Percentiles rank a stretch among this genome's conserved stretches.
Evolutionary conservation across 169 alveolate genomes (phyloP).

Genomic region (Plasmodium fragile): DNA sequence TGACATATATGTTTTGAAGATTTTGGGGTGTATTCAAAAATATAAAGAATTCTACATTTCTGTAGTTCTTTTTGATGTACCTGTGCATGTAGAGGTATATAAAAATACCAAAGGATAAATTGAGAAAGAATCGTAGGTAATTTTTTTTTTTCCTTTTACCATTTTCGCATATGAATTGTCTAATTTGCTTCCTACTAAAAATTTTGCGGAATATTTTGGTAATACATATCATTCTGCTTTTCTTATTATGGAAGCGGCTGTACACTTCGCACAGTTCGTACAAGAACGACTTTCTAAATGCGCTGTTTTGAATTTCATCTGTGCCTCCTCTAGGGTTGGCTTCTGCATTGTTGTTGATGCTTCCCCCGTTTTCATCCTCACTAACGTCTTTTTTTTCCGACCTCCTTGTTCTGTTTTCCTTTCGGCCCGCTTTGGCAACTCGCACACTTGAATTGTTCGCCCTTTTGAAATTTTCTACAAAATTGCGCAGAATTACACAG

Average conservation of each 20-base stretch:
- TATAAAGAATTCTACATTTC: conserved; percentile 49
- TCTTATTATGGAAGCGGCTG: conserved; percentile 20
- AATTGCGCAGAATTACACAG: conserved; percentile 13
- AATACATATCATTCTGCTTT: conserved; percentile 41
- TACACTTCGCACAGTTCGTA: conserved; percentile 54
- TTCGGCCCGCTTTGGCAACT: neutral
- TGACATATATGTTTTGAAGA: conserved; percentile 31
- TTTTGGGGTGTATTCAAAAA: conserved; percentile 64
- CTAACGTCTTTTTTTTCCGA: neutral
- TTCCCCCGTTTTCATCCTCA: neutral
- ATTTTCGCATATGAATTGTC: conserved; percentile 71
- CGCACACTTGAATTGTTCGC: neutral
- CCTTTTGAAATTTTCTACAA: conserved; percentile 38
- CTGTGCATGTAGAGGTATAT: conserved; percentile 46
- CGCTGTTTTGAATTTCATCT: neutral
- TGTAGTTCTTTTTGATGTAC: conserved; percentile 39
- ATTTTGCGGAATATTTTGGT: conserved; percentile 74
- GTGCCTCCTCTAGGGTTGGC: neutral
- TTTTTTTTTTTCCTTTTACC: conserved; percentile 40
- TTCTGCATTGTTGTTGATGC: neutral
- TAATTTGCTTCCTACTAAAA: conserved; percentile 38
- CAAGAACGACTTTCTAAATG: conserved; percentile 38
- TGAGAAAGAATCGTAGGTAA: conserved; percentile 46
- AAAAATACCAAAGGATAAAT: conserved; percentile 70
- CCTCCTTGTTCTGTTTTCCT: neutral